Percentiles rank a stretch among this genome's conserved stretches.
Evolutionary conservation across 129 eudicot genomes (phyloP).

Genomic region (Lactuca saligna): DNA sequence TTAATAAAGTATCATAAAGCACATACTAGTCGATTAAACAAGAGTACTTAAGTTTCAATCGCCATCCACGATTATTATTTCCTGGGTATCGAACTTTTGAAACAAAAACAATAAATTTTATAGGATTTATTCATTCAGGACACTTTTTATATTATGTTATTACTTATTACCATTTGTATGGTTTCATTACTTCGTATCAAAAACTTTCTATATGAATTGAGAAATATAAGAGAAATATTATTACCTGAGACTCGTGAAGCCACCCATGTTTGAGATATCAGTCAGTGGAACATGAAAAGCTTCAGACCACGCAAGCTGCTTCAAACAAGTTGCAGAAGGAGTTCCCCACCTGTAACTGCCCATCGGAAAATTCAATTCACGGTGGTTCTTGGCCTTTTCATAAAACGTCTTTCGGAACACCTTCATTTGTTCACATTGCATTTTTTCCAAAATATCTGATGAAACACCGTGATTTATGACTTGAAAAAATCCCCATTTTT

Average conservation of each 20-base stretch:
- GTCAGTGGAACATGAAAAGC: slow-evolving; percentile 76
- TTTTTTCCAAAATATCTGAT: slow-evolving; percentile 40
- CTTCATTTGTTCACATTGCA: slow-evolving; percentile 65
- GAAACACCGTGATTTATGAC: slow-evolving; percentile 81
- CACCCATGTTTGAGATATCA: slow-evolving; percentile 40
- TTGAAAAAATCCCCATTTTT: slow-evolving; percentile 91
- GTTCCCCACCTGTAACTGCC: slow-evolving; percentile 88
- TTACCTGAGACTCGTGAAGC: slow-evolving; percentile 55
- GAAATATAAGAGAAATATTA: too few relatives aligned
- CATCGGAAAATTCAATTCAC: slow-evolving; percentile 39
- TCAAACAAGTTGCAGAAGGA: slow-evolving; percentile 59
- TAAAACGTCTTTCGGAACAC: slow-evolving; percentile 54
- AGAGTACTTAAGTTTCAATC: background rate
- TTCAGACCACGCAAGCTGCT: slow-evolving; percentile 81
- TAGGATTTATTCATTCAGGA: background rate
- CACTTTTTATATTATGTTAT: background rate
- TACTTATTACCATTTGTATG: background rate
- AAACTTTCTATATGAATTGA: too few relatives aligned
- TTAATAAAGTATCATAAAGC: background rate
- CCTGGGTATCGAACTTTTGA: background rate
- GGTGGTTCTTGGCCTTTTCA: slow-evolving; percentile 37
- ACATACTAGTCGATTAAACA: background rate
- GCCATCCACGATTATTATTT: slow-evolving; percentile 1
- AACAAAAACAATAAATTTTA: background rate
- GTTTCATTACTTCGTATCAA: background rate